Evolutionary conservation across 345 rosid genomes (phyloP).

Genomic region (Salix exigua): DNA sequence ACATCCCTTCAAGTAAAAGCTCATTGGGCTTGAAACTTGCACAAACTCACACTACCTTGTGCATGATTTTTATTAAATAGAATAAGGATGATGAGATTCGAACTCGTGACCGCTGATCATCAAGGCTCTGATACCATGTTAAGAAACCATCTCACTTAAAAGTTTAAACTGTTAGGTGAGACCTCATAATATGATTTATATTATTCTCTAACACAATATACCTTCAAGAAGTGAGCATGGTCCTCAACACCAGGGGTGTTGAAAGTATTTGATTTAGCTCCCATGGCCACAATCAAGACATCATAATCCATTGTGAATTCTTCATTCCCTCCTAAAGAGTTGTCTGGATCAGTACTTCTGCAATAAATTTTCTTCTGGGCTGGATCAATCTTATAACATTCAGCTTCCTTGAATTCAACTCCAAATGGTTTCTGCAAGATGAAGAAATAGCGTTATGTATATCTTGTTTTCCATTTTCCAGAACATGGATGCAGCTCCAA

Average conservation of each 20-base stretch:
- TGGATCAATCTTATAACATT: slow-evolving; percentile 61
- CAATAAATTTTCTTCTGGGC: slow-evolving; percentile 51
- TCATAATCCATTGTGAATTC: slow-evolving; percentile 76
- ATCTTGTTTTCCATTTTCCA: no score
- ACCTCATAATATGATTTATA: no score
- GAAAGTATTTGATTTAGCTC: slow-evolving; percentile 73
- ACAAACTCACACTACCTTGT: no score
- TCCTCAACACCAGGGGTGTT: slow-evolving; percentile 80
- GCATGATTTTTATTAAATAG: no score
- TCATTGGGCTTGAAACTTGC: no score
- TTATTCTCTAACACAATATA: background rate
- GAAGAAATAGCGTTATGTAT: background rate
- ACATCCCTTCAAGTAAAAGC: no score
- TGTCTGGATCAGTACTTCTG: slow-evolving; percentile 36
- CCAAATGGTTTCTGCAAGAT: slow-evolving; percentile 47
- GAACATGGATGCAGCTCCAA: no score
- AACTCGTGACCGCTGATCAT: no score
- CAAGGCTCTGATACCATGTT: no score
- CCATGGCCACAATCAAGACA: slow-evolving; percentile 57
- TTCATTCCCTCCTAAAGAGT: slow-evolving; percentile 28
- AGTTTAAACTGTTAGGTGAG: no score
- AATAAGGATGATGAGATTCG: no score
- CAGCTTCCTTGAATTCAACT: slow-evolving; percentile 59
- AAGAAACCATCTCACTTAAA: no score
- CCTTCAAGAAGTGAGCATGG: slow-evolving; percentile 66